Base-by-base conservation (phyloP, 371 early-diverging fungal species). In the Saksenaea oblongispora region DNA sequence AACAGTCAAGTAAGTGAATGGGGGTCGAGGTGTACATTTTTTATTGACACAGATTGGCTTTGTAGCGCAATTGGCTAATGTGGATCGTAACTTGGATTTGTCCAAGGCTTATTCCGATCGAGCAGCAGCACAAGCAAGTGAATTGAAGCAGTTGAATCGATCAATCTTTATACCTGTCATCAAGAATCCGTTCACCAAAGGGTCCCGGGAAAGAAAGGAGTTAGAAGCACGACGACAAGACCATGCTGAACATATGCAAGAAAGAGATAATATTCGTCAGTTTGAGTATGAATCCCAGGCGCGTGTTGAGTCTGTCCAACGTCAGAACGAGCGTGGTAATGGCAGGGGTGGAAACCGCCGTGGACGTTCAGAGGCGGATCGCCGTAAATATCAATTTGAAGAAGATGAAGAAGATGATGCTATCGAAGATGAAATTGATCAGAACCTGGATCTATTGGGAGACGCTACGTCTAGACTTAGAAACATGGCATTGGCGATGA, bases 381-480 rank as follows among this genome's bases (percentile, higher is more conserved):
- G 87, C 42, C 73, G 79, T 5, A 78, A 82, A 56, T 91, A 91
- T 60, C 79, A 78, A 36, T 85, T 89, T 63, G 89, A 90, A 63
- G 89, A 79, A 47, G 84, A 79, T 31, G 74, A 71, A 2, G 91
- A 90, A 58, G 91, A 91, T 61, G 83, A 87, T 58, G 83, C 79
- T 1, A 59, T 86, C n/a, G 95, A 95, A 74, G 79, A 87, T 62
- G 94, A 95, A 66, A 89, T 95, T 66, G 89, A 95, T 72, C 55
- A 65, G 9, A 94, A 95, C 68, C 62, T 95, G 70, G 87, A 90
- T 67, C 67, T 86, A 62, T 75, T 95, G 34, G 80, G 88, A 34
- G 72, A 70, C 56, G 84, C 87, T 14, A 65, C 91, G n/a, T 74
- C 79, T 11, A 66, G 89, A 42, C 73, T 95, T 54, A 91, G 89